phyloP scores from a whole-genome alignment of 2,329 filamentous ascomycete species.

The Septoria linicola region DNA sequence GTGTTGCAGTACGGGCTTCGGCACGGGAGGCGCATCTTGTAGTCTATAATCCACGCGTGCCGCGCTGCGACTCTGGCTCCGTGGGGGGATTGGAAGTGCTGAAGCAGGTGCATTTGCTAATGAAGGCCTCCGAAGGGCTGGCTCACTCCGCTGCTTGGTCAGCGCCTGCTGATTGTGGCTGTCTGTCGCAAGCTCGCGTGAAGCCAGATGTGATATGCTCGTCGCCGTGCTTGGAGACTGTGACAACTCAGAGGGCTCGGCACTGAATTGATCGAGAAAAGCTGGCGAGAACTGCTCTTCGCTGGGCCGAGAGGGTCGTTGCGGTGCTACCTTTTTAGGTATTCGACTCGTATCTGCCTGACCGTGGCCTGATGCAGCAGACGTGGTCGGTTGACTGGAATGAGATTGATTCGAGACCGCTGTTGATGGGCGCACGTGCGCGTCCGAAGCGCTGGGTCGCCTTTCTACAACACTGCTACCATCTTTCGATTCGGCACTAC shows the following conservation, averaged over 20 bases:
- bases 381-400: constrained; percentile 14
- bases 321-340: constrained; percentile 29
- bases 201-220: constrained; percentile 25
- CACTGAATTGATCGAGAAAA: constrained; percentile 32
- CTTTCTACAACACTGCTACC: constrained; percentile 5
- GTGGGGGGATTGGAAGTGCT: constrained; percentile 11
- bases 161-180: constrained; percentile 7
- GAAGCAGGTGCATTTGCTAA: constrained; percentile 10
- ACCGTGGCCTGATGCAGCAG: constrained; percentile 1
- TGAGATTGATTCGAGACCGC: constrained; percentile 17
- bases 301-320: constrained; percentile 34
- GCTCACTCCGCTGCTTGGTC: constrained; percentile 25
- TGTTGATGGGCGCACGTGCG: constrained; percentile 13
- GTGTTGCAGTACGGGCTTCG: constrained; percentile 31
- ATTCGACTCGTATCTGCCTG: constrained; percentile 4
- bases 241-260: constrained; percentile 27
- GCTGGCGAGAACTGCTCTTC: constrained; percentile 33
- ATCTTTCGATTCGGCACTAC: constrained; percentile 19
- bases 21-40: constrained; percentile 37
- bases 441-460: constrained; percentile 23
- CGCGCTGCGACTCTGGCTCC: constrained; percentile 28
- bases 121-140: constrained; percentile 25
- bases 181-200: background rate
- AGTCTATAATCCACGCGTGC: constrained; percentile 31
- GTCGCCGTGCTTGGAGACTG: background rate